Evolutionary conservation across 768 basidiomycete species (phyloP), one percentile per base, ranked within the genome.

Genomic region (Agaricus bisporus): DNA sequence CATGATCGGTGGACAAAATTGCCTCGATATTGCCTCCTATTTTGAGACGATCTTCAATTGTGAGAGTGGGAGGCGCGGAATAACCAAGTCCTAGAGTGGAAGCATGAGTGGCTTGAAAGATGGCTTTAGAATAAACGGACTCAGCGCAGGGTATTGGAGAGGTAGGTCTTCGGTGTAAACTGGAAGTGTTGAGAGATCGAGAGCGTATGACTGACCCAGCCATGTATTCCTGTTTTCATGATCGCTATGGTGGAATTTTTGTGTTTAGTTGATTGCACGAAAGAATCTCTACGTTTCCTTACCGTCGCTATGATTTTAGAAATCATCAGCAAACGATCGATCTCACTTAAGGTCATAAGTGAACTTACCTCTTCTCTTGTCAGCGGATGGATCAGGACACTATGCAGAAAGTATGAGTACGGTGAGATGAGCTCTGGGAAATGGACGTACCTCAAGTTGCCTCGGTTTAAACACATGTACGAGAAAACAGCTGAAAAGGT

Each of bases 401-500:
- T 91, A 49, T n/a, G 26, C 11, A n/a, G n/a, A n/a, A n/a, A n/a
- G n/a, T n/a, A n/a, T n/a, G n/a, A n/a, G n/a, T 22, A 10, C 6
- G n/a, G 20, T 28, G n/a, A 9, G 41, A 37, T 39, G 15, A 48
- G 35, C 11, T 8, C 9, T 1, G 17, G 44, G 4, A 15, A n/a
- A 28, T 26, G 50, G 26, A 44, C 49, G 41, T 58, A 88, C 88
- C 88, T 90, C 29, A 90, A 67, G 32, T 76, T 63, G 4, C 86
- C 88, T 41, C 82, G 75, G 62, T 91, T 78, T 66, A 82, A 64
- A 58, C 78, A 81, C 14, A 91, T 73, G 56, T 88, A 91, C 9
- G 87, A 89, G 63, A 82, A 91, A n/a, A 91, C 82, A 0, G 84
- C 74, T 0, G 78, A 68, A 61, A 91, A 91, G 2, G 86, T 86